These are phyloP conservation scores for Torulaspora maleeae DNA, from an alignment of 805 yeast species.

Conservation along the genomic window DNA sequence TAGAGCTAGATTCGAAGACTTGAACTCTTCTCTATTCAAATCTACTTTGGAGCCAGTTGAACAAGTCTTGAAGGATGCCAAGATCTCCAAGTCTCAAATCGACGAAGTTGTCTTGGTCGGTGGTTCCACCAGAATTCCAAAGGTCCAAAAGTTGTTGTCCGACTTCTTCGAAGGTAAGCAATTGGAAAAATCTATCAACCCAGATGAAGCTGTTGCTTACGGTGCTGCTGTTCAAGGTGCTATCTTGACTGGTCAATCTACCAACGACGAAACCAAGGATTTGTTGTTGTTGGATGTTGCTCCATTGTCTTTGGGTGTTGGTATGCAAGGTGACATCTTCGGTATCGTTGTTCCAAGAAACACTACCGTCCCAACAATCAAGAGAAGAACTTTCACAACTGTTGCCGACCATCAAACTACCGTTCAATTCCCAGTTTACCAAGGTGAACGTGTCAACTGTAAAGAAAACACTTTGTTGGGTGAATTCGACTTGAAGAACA, in stretches of 20 bases:
- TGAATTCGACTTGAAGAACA: constrained; percentile 96
- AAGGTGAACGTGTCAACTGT: constrained; percentile 99
- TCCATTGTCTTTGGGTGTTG: constrained; percentile 98
- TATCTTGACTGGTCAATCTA: constrained; percentile 88
- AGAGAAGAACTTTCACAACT: constrained; percentile 98
- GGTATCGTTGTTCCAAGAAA: constrained; percentile 99
- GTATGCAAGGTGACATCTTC: constrained; percentile 99
- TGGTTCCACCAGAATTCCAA: constrained; percentile 99
- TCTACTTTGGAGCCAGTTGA: constrained; percentile 92
- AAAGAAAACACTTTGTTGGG: constrained; percentile 96
- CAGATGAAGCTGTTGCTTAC: constrained; percentile 98
- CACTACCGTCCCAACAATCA: constrained; percentile 98
- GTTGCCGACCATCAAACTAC: constrained; percentile 98
- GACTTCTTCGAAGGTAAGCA: constrained; percentile 97
- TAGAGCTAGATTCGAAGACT: constrained; percentile 97
- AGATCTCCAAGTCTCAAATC: constrained; percentile 75
- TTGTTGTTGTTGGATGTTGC: constrained; percentile 93
- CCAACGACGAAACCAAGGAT: constrained; percentile 90
- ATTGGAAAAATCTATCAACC: constrained; percentile 94
- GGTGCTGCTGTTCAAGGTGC: constrained; percentile 99
- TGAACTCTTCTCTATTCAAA: constrained; percentile 89
- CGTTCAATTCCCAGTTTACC: constrained; percentile 98
- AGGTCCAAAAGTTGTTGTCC: constrained; percentile 88
- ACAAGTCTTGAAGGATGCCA: constrained; percentile 89
- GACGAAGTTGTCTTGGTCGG: constrained; percentile 96